Evolutionary conservation across 169 alveolate genomes (phyloP).

Genomic region (Cryptosporidium muris): DNA sequence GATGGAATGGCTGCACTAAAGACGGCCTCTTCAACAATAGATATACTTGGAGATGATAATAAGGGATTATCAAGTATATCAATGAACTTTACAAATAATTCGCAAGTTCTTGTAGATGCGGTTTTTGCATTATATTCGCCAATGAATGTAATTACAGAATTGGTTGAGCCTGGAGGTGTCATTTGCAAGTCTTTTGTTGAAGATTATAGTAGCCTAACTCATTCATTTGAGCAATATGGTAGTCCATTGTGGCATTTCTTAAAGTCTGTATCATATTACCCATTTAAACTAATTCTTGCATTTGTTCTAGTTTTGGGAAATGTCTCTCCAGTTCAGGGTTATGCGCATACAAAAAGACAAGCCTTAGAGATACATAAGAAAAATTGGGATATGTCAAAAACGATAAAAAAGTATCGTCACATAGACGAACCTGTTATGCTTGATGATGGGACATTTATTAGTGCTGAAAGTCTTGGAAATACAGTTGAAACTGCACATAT

Average conservation of each 20-base stretch:
- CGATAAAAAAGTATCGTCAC: constrained; percentile 62
- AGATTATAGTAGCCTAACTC: constrained; percentile 75
- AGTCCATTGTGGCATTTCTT: constrained; percentile 74
- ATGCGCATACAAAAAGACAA: constrained; percentile 56
- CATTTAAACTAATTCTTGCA: constrained; percentile 72
- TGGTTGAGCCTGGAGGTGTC: constrained; percentile 78
- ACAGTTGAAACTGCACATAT: constrained; percentile 59
- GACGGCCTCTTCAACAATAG: constrained; percentile 69
- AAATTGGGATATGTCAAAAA: constrained; percentile 77
- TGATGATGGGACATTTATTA: constrained; percentile 52
- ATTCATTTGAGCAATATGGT: constrained; percentile 75
- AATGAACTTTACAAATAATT: background rate
- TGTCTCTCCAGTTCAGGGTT: constrained; percentile 74
- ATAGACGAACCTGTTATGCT: constrained; percentile 73
- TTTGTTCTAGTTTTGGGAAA: constrained; percentile 74
- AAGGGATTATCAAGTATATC: too few relatives aligned
- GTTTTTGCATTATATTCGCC: constrained; percentile 73
- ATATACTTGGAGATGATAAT: constrained; percentile 29
- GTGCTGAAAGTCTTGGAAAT: constrained; percentile 73
- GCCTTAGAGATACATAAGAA: constrained; percentile 72
- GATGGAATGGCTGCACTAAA: constrained; percentile 79
- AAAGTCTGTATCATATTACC: constrained; percentile 68
- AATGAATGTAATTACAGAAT: constrained; percentile 74
- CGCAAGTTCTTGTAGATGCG: constrained; percentile 34
- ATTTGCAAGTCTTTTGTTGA: constrained; percentile 74